These are phyloP conservation scores for Astrocystis sublimbata DNA, from an alignment of 495 filamentous ascomycete species.

Conservation along the genomic window DNA sequence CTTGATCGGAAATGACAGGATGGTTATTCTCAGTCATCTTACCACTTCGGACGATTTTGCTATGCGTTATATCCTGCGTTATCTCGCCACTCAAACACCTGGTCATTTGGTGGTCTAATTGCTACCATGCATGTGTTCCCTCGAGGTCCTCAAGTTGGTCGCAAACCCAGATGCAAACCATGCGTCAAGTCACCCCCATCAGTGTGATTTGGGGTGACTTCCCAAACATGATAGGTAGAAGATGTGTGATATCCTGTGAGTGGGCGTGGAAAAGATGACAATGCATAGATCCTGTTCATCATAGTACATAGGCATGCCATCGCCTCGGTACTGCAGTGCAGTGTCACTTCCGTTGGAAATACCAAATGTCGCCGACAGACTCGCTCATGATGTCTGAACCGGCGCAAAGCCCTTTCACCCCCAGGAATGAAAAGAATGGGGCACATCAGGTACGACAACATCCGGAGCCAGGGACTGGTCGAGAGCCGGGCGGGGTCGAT, in stretches of 20 bases:
- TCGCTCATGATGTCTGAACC: background rate
- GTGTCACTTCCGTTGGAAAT: too few species aligned
- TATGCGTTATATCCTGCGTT: background rate
- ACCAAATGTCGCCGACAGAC: too few species aligned
- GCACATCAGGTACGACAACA: background rate
- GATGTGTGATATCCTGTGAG: background rate
- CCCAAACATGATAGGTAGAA: constrained; percentile 7
- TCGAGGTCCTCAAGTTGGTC: background rate
- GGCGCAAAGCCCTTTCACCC: background rate
- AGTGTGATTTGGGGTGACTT: too few species aligned
- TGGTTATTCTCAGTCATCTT: background rate
- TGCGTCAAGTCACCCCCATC: constrained; percentile 3
- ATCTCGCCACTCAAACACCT: background rate
- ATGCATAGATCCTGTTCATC: constrained; percentile 12
- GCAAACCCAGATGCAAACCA: background rate
- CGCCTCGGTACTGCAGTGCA: background rate
- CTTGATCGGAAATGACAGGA: background rate
- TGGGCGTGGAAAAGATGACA: background rate
- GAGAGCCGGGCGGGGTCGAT: constrained; percentile 13
- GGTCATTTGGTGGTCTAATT: background rate
- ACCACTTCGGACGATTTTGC: background rate
- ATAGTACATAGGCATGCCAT: too few species aligned
- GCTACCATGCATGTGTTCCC: background rate
- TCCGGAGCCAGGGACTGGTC: constrained; percentile 2
- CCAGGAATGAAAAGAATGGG: constrained; percentile 5